A percentile compares a stretch with the other conserved stretches of the same genome.
Evolutionary conservation across 345 rosid genomes (phyloP).

Genomic region (Erucastrum elatum): DNA sequence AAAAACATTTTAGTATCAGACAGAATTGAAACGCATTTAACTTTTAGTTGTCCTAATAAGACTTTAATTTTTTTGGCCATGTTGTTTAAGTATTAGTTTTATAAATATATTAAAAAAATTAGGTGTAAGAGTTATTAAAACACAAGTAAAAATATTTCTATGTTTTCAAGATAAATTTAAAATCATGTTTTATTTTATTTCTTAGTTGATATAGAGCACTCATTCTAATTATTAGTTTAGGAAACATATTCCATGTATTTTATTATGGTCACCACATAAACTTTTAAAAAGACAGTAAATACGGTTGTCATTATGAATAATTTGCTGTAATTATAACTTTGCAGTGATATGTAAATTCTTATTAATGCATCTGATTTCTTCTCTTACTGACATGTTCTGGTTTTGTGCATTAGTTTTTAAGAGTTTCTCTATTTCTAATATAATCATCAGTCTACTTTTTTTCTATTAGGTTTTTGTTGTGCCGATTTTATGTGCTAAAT

Average conservation of each 20-base stretch:
- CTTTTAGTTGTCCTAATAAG: not conserved
- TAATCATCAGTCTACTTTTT: too few relatives aligned
- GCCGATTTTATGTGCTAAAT: too few relatives aligned
- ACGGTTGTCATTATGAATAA: not conserved
- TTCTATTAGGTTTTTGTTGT: too few relatives aligned
- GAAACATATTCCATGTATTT: not conserved
- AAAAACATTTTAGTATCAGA: not conserved
- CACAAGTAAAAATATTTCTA: not conserved
- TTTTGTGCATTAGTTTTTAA: too few relatives aligned
- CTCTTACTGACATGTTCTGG: too few relatives aligned
- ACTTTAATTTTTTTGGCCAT: not conserved
- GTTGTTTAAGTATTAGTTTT: too few relatives aligned
- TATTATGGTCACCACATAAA: not conserved
- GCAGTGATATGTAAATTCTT: not conserved
- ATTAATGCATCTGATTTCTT: not conserved
- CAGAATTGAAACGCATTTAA: too few relatives aligned
- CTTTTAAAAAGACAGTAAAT: not conserved
- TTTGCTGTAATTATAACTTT: not conserved
- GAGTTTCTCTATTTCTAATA: too few relatives aligned
- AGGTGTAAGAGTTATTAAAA: too few relatives aligned
- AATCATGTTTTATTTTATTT: not conserved
- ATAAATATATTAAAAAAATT: too few relatives aligned
- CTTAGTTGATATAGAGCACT: not conserved
- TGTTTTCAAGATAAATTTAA: not conserved
- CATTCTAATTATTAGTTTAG: not conserved